Conservation (phyloP, 2,329 filamentous ascomycete genomes). For the Gaeumannomyces tritici region DNA sequence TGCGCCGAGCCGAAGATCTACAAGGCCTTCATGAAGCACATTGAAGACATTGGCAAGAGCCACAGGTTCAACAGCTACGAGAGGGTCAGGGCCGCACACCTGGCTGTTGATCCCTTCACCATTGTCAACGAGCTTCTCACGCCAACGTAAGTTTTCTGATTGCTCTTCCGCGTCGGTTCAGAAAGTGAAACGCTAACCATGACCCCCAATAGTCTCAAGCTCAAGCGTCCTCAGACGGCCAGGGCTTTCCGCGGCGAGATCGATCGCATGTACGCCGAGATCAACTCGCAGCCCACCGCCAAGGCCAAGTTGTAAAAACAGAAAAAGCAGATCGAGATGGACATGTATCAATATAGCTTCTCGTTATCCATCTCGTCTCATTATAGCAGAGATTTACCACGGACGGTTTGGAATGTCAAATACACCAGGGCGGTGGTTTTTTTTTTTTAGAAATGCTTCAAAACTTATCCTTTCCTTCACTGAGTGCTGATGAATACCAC, state of each 20-base stretch:
- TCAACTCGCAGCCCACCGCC: constrained; percentile 28
- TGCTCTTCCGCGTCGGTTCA: constrained; percentile 13
- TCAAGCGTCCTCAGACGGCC: constrained; percentile 48
- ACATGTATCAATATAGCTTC: not conserved
- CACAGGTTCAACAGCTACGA: constrained; percentile 92
- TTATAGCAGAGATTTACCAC: not conserved
- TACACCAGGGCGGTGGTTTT: not conserved
- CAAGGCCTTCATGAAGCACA: constrained; percentile 64
- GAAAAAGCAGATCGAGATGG: not conserved
- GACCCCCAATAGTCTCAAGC: constrained; percentile 36
- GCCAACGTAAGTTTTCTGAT: constrained; percentile 60
- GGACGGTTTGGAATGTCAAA: not conserved
- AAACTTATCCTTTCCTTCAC: not conserved
- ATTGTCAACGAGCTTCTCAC: constrained; percentile 87
- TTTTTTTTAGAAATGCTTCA: not conserved
- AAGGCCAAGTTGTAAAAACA: constrained; percentile 34
- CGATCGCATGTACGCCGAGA: constrained; percentile 46
- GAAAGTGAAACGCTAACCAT: constrained; percentile 5
- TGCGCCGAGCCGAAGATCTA: constrained; percentile 61
- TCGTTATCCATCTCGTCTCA: not conserved
- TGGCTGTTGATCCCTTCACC: constrained; percentile 83
- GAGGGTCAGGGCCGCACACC: constrained; percentile 60
- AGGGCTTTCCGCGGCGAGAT: constrained; percentile 44
- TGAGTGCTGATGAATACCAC: not conserved
- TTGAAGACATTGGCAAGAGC: constrained; percentile 69